These are phyloP conservation scores for Rhizopus sp. DNA, from an alignment of 371 early-diverging fungal genomes.

Conservation along the genomic window DNA sequence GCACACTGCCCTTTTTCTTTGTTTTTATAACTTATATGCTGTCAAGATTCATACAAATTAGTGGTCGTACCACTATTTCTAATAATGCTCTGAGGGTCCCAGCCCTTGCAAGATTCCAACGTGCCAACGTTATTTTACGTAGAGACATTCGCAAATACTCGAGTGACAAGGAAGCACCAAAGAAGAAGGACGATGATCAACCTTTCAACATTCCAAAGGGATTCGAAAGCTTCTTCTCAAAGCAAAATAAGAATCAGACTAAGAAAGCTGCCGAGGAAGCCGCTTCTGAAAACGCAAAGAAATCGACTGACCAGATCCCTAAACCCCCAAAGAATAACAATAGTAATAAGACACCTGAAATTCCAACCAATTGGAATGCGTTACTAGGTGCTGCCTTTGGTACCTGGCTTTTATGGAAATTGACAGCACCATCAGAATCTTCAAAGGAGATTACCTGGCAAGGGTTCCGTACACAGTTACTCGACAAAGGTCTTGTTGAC, in stretches of 20 bases:
- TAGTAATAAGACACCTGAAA: slow-evolving; percentile 25
- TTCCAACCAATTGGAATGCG: slow-evolving; percentile 40
- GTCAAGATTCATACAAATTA: slow-evolving; percentile 25
- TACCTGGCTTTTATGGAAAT: slow-evolving; percentile 53
- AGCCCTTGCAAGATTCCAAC: background rate
- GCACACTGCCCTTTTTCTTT: slow-evolving; percentile 8
- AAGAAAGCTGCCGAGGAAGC: slow-evolving; percentile 28
- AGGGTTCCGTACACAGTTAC: slow-evolving; percentile 85
- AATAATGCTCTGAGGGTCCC: slow-evolving; percentile 11
- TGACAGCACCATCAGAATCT: slow-evolving; percentile 47
- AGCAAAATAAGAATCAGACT: slow-evolving; percentile 25
- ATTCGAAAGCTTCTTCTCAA: slow-evolving; percentile 47
- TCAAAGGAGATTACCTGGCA: slow-evolving; percentile 86
- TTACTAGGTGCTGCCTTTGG: slow-evolving; percentile 53
- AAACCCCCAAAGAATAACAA: slow-evolving; percentile 24
- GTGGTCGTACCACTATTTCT: slow-evolving; percentile 10
- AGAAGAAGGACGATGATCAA: slow-evolving; percentile 22
- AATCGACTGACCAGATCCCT: slow-evolving; percentile 31
- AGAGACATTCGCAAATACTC: slow-evolving; percentile 27
- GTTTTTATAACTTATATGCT: slow-evolving; percentile 14
- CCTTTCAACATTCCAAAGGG: slow-evolving; percentile 45
- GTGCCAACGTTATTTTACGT: slow-evolving; percentile 14
- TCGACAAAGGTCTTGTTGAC: slow-evolving; percentile 92
- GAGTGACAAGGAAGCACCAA: slow-evolving; percentile 27
- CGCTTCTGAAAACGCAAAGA: slow-evolving; percentile 23